Evolutionary conservation across 1,284 basidiomycete genomes (phyloP).

Genomic region (Cutaneotrichosporon curvatum): DNA sequence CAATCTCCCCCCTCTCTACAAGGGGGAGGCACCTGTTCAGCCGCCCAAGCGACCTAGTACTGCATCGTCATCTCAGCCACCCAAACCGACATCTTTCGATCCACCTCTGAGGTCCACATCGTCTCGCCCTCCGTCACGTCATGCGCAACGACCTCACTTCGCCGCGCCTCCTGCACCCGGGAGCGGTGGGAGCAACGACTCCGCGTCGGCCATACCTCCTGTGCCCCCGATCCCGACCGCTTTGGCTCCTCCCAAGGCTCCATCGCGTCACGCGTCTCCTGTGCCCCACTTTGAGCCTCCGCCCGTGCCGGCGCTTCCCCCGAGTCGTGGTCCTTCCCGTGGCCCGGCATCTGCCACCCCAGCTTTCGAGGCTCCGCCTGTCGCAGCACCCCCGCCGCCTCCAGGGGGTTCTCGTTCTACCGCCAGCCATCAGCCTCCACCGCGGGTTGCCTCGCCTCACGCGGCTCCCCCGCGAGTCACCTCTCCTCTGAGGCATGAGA

Average conservation of each 20-base stretch:
- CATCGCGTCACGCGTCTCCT: not conserved
- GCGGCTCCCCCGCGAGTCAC: constrained; percentile 12
- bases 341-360: not conserved
- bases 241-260: constrained; percentile 1
- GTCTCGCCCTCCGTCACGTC: constrained; percentile 13
- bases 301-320: constrained; percentile 1
- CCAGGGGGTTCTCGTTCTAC: not conserved
- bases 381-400: not conserved
- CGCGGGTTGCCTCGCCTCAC: not conserved
- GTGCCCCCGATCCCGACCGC: constrained; percentile 13
- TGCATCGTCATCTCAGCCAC: constrained; percentile 8
- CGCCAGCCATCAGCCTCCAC: not conserved
- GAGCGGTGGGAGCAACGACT: too few species aligned
- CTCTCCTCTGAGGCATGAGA: constrained; percentile 15
- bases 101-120: constrained; percentile 22
- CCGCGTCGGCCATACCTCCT: constrained; percentile 3
- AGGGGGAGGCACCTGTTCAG: too few species aligned
- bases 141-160: constrained; percentile 7
- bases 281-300: not conserved
- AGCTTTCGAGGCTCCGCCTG: constrained; percentile 3
- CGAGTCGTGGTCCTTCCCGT: not conserved
- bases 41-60: constrained; percentile 6
- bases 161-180: constrained; percentile 8
- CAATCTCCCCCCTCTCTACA: too few species aligned
- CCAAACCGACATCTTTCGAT: constrained; percentile 24